These are phyloP conservation scores for Juglanconis oblonga DNA, from an alignment of 2,329 filamentous ascomycete genomes.

Conservation along the genomic window DNA sequence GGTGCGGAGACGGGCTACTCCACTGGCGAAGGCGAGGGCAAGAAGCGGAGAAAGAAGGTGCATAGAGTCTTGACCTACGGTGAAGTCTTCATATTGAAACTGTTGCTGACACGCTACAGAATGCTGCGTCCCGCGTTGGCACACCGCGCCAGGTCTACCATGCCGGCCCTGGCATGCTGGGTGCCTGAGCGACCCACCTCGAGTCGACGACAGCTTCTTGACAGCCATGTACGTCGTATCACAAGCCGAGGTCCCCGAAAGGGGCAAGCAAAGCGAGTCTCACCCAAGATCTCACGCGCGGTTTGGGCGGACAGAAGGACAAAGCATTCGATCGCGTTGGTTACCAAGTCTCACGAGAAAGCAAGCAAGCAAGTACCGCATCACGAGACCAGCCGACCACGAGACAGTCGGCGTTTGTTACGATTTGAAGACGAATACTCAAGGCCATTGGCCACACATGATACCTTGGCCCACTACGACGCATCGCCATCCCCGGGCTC, in stretches of 20 bases:
- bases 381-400: background rate
- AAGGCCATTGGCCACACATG: background rate
- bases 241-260: background rate
- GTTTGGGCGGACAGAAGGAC: constrained; percentile 20
- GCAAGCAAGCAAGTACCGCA: background rate
- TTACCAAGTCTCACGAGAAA: background rate
- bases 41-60: constrained; percentile 67
- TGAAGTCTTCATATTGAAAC: constrained; percentile 22
- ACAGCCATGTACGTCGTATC: constrained; percentile 11
- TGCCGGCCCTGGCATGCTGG: constrained; percentile 53
- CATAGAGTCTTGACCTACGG: constrained; percentile 26
- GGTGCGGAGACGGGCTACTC: constrained; percentile 62
- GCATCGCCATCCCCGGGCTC: background rate
- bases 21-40: constrained; percentile 64
- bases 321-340: constrained; percentile 16
- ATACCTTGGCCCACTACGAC: background rate
- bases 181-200: constrained; percentile 40
- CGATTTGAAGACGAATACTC: background rate
- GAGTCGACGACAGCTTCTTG: constrained; percentile 20
- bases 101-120: constrained; percentile 46
- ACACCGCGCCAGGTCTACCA: constrained; percentile 41
- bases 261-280: background rate
- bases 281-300: constrained; percentile 12
- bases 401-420: background rate
- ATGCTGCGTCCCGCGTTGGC: constrained; percentile 31